Percentiles rank a stretch among this genome's conserved stretches.
phyloP scores from a whole-genome alignment of 306 rosid species.

The Alnus glutinosa region DNA sequence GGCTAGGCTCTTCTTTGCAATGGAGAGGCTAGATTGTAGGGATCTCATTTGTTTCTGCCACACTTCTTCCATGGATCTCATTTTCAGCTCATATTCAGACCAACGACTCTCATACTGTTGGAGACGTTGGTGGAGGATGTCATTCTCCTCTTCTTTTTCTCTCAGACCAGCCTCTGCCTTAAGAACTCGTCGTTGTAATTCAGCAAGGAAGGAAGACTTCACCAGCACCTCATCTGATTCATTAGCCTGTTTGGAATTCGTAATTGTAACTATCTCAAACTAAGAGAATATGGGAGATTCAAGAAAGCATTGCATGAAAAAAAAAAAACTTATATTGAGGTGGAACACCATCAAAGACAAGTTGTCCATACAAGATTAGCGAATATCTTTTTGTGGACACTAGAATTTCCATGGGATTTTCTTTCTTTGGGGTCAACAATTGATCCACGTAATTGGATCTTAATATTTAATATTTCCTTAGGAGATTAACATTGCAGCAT shows the following conservation, averaged over 20 bases:
- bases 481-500: background rate
- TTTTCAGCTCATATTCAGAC: constrained; percentile 94
- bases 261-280: constrained; percentile 23
- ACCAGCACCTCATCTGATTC: constrained; percentile 88
- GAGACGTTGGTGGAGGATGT: constrained; percentile 92
- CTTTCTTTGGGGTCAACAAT: too few relatives aligned
- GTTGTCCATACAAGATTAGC: background rate
- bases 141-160: constrained; percentile 98
- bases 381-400: background rate
- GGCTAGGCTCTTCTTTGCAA: constrained; percentile 96
- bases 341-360: background rate
- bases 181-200: constrained; percentile 89
- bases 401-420: background rate
- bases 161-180: constrained; percentile 92
- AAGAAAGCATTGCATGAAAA: constrained; percentile 12
- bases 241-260: constrained; percentile 50
- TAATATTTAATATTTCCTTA: background rate
- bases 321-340: constrained; percentile 8
- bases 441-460: background rate
- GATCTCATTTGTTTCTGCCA: constrained; percentile 99
- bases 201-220: constrained; percentile 90
- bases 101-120: constrained; percentile 95
- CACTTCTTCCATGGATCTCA: constrained; percentile 99
- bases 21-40: constrained; percentile 94
- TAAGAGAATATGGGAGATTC: background rate